phyloP scores from a whole-genome alignment of 208 protist genomes.

The Plasmodiophora brassicae region DNA sequence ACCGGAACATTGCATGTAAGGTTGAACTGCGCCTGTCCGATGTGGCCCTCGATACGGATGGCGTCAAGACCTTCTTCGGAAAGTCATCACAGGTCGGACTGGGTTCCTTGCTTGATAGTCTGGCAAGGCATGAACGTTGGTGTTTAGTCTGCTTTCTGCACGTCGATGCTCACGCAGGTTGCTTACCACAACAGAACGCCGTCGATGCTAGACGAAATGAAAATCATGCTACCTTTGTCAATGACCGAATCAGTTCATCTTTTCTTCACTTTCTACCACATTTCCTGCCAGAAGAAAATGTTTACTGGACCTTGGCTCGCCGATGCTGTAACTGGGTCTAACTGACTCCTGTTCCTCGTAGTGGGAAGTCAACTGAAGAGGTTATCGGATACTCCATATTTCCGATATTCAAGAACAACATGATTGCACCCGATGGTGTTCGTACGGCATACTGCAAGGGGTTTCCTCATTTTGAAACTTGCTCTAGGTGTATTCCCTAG shows the following conservation, averaged over 20 bases:
- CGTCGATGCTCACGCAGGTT: neutral
- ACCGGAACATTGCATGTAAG: neutral
- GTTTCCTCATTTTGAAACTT: too few species aligned
- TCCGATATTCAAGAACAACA: neutral
- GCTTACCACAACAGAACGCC: neutral
- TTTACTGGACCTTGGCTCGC: neutral
- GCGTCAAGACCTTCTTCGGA: neutral
- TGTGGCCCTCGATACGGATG: neutral
- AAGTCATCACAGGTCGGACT: neutral
- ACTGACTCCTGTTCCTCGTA: neutral
- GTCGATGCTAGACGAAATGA: neutral
- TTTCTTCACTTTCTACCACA: slow-evolving; percentile 26
- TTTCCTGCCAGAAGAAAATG: slow-evolving; percentile 29
- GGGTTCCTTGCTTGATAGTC: neutral
- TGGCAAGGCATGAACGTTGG: neutral
- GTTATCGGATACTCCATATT: slow-evolving; percentile 27
- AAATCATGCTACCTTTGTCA: neutral
- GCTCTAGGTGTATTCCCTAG: neutral
- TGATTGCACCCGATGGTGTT: slow-evolving; percentile 27
- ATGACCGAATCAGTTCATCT: slow-evolving; percentile 7
- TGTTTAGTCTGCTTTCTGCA: neutral
- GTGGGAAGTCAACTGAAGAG: slow-evolving; percentile 16
- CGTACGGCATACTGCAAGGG: too few species aligned
- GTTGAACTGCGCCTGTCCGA: neutral
- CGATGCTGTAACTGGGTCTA: neutral